Evolutionary conservation across 306 rosid species (phyloP).

Genomic region (Quercus suber): DNA sequence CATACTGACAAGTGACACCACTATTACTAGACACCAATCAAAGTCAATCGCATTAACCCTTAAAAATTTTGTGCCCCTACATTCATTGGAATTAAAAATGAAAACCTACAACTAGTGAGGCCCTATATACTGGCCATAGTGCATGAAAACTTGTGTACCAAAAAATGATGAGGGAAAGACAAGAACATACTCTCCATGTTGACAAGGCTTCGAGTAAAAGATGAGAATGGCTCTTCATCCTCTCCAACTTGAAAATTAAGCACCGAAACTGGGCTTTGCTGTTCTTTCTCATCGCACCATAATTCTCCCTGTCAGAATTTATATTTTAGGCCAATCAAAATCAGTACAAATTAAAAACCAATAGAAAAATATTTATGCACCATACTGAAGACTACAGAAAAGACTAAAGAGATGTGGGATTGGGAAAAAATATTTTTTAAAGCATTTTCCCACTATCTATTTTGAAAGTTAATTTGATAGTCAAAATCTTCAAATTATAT

Average conservation of each 20-base stretch:
- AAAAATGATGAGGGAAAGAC: neutral
- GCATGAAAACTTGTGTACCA: neutral
- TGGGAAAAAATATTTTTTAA: too few relatives aligned
- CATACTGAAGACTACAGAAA: neutral
- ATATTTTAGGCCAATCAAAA: neutral
- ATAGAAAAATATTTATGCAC: neutral
- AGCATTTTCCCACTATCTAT: too few relatives aligned
- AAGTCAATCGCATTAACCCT: too few relatives aligned
- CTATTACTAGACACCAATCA: too few relatives aligned
- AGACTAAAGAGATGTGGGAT: too few relatives aligned
- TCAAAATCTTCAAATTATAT: too few relatives aligned
- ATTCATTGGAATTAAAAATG: too few relatives aligned
- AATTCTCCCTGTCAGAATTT: constrained; percentile 22
- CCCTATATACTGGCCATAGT: too few relatives aligned
- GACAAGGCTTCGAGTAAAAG: constrained; percentile 47
- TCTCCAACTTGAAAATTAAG: constrained; percentile 45
- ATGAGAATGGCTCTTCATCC: constrained; percentile 29
- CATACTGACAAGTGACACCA: too few relatives aligned
- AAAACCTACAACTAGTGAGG: too few relatives aligned
- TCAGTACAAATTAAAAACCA: neutral
- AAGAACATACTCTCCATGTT: constrained; percentile 47
- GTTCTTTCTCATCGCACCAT: constrained; percentile 44
- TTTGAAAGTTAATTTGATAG: too few relatives aligned
- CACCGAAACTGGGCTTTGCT: constrained; percentile 68
- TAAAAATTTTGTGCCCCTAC: too few relatives aligned